Base-by-base conservation (phyloP, 345 rosid species). In the Jatropha curcas region DNA sequence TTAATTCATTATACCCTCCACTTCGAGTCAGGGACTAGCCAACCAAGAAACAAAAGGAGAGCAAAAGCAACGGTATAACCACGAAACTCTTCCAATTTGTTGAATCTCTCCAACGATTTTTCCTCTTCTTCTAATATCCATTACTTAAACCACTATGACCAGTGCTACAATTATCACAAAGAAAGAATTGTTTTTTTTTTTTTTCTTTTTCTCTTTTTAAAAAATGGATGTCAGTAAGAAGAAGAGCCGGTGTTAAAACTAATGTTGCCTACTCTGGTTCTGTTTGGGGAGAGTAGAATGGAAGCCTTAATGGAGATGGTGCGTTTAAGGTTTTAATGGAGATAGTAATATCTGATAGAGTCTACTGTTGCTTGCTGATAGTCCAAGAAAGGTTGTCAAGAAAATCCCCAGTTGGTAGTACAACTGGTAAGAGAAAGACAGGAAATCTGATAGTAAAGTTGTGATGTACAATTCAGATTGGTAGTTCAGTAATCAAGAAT, bases 271-370 rank as follows among this genome's bases (percentile, higher is more conserved):
- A n/a, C 46, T 86, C 86, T 51, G 95, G 90, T 43, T 90, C 97
- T 45, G 98, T 89, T 55, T 89, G 95, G 95, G 97, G 97, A 90
- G 82, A 86, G 81, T 71, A 87, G 94, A 77, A 90, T 89, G 97
- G 97, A 92, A 86, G 83, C 80, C 84, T 84, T 56, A 84, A 84
- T 81, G 85, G 82, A 9, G 90, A 80, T 46, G 80, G 41, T 4
- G 43, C n/a, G n/a, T n/a, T n/a, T n/a, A n/a, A n/a, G n/a, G n/a
- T n/a, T n/a, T 84, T 56, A 84, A 84, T 81, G 85, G 82, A 9
- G 90, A 80, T 46, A 79, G 41, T 4, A 50, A n/a, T n/a, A 60
- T 35, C 31, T 3, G 43, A 25, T 13, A 43, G 30, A 71, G 46
- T 1, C 35, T 63, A 46, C 39, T 39, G 25, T 11, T 20, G 71